phyloP scores from a whole-genome alignment of 108 stramenopile genomes.

The Cyclotella choctawhatcheeana region DNA sequence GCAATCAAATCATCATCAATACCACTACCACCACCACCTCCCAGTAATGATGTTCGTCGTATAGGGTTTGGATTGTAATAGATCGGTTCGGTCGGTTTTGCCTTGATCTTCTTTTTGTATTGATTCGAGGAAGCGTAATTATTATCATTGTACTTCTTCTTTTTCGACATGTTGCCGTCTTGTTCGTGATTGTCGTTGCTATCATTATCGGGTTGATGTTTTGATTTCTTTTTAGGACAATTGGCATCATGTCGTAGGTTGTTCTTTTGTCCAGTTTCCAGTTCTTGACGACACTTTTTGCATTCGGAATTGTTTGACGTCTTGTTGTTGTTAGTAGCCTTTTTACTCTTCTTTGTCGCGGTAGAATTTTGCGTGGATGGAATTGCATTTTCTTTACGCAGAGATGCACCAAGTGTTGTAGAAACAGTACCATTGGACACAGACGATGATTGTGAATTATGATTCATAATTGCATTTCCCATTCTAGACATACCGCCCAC shows the following conservation, averaged over 20 bases:
- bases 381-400: not conserved
- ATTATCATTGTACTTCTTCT: no score
- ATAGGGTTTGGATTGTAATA: constrained; percentile 11
- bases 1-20: not conserved
- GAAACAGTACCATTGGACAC: not conserved
- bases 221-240: not conserved
- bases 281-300: not conserved
- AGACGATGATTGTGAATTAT: not conserved
- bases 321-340: not conserved
- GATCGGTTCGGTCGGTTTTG: not conserved
- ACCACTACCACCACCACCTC: no score
- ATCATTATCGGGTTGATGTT: not conserved
- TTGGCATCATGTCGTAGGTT: not conserved
- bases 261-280: not conserved
- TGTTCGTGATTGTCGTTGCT: not conserved
- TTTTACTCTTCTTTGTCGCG: not conserved
- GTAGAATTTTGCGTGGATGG: not conserved
- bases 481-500: constrained; percentile 14
- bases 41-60: not conserved
- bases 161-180: not conserved
- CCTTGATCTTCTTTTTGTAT: no score
- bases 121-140: no score
- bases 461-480: not conserved
- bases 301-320: not conserved
- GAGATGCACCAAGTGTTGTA: not conserved